These are phyloP conservation scores for Yamadazyma trypodendri DNA, from an alignment of 1,139 yeast species.

Conservation along the genomic window DNA sequence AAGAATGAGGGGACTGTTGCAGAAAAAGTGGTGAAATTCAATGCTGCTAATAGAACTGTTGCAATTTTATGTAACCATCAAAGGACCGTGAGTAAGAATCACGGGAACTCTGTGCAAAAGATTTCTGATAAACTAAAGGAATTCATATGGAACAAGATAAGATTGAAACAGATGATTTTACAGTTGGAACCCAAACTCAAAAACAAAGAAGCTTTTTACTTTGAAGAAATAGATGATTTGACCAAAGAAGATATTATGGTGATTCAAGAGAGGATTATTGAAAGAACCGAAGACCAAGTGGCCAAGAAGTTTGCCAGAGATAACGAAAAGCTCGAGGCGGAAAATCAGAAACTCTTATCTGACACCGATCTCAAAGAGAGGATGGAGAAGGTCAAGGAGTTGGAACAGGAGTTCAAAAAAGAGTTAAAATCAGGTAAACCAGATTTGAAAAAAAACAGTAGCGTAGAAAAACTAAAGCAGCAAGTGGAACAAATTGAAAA, in stretches of 20 bases:
- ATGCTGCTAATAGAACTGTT: slow-evolving; percentile 93
- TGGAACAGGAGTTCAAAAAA: slow-evolving; percentile 49
- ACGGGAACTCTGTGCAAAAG: slow-evolving; percentile 75
- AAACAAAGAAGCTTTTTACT: slow-evolving; percentile 57
- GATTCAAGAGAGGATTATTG: slow-evolving; percentile 56
- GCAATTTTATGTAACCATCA: slow-evolving; percentile 98
- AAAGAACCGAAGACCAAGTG: slow-evolving; percentile 62
- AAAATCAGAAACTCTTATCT: slow-evolving; percentile 52
- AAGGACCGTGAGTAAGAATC: slow-evolving; percentile 84
- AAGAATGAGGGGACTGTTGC: slow-evolving; percentile 82
- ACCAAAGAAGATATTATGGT: slow-evolving; percentile 59
- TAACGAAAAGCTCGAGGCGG: slow-evolving; percentile 66
- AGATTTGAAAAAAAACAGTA: slow-evolving; percentile 49
- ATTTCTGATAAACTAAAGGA: slow-evolving; percentile 76
- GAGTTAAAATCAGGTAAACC: slow-evolving; percentile 67
- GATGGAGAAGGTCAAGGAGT: slow-evolving; percentile 56
- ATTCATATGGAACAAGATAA: slow-evolving; percentile 77
- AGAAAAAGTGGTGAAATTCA: slow-evolving; percentile 82
- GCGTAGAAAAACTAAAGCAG: slow-evolving; percentile 71
- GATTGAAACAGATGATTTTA: slow-evolving; percentile 69
- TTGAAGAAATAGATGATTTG: slow-evolving; percentile 70
- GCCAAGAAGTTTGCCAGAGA: slow-evolving; percentile 70
- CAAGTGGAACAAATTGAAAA: slow-evolving; percentile 74
- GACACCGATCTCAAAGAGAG: slow-evolving; percentile 57
- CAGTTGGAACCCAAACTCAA: slow-evolving; percentile 56